Conservation (phyloP, 805 yeast genomes). For the Ogataea parapolymorpha region DNA sequence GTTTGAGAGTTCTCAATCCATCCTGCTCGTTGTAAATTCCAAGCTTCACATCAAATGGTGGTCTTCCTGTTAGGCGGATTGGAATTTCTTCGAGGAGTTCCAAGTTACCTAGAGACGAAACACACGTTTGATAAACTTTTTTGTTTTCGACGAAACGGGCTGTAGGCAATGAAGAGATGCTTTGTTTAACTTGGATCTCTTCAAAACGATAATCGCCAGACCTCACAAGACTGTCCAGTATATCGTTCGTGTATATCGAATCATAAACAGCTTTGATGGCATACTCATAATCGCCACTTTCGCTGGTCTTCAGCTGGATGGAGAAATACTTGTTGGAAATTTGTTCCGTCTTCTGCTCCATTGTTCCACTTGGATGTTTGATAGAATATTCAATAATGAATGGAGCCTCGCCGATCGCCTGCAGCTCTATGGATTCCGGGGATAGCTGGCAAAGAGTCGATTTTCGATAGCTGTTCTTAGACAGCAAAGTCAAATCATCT, state of each 20-base stretch:
- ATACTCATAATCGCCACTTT: conserved; percentile 61
- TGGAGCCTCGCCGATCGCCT: conserved; percentile 57
- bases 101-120: conserved; percentile 23
- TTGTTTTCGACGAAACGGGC: conserved; percentile 33
- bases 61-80: conserved; percentile 51
- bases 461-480: conserved; percentile 10
- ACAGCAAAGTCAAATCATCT: conserved; percentile 1
- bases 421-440: conserved; percentile 31
- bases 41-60: conserved; percentile 60
- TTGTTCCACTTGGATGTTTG: conserved; percentile 51
- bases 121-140: conserved; percentile 28
- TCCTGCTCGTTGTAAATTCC: conserved; percentile 59
- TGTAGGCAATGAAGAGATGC: conserved; percentile 60
- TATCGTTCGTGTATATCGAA: conserved; percentile 48
- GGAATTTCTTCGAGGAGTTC: conserved; percentile 48
- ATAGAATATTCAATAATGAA: conserved; percentile 69
- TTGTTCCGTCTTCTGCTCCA: conserved; percentile 38
- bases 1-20: conserved; percentile 42
- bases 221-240: conserved; percentile 29
- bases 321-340: conserved; percentile 41
- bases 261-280: conserved; percentile 63
- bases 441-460: conserved; percentile 25
- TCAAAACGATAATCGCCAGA: conserved; percentile 23
- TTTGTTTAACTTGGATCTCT: conserved; percentile 43
- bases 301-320: conserved; percentile 39